Evolutionary conservation across 768 basidiomycete species (phyloP), one percentile per base, ranked within the genome.

Genomic region (Tylopilus rubrobrunneus): DNA sequence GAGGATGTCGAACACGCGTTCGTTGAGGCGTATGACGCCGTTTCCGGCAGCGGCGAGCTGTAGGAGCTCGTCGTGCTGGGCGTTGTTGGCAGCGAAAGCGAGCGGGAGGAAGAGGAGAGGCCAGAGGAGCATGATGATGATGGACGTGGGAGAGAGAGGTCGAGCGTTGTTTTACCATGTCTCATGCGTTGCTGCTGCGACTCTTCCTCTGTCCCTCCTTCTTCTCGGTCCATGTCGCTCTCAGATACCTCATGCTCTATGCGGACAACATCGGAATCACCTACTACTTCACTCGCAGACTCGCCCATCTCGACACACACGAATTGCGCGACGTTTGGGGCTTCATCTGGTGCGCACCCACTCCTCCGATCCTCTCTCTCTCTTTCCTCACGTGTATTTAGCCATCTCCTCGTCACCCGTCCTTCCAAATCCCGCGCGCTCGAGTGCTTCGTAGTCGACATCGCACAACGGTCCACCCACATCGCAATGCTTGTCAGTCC

Each of bases 221-320:
- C 77, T 98, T 97, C 75, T 89, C 89, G 11, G 89, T 96, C 51
- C 89, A 95, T 76, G 87, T 95, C 62, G 94, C 94, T 29, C 85
- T 98, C 58, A 83, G 86, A 62, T 98, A 98, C 66, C 82, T 94
- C 53, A 80, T 82, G 59, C 60, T 82, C 37, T 93, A 94, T 70
- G 78, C 85, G 15, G 88, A 92, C 75, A 90, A 92, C 72, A 87
- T 94, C 61, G 92, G 89, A 9, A 92, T 94, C 69, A 93, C 89
- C 33, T 92, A 92, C 72, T 94, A 93, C 67, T 80, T 94, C 62
- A 89, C 91, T 21, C 74, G 82, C 45, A 81, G 92, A 57, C 81
- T 94, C 63, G 73, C 76, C 55, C 79, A 83, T 53, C 75, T 90
- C 56, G 82, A 85, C 59, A 79, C 78, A 19, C 75, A 80, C 41